Base-by-base conservation (phyloP, 176 grass and related monocot species). In the Bromus sterilis region DNA sequence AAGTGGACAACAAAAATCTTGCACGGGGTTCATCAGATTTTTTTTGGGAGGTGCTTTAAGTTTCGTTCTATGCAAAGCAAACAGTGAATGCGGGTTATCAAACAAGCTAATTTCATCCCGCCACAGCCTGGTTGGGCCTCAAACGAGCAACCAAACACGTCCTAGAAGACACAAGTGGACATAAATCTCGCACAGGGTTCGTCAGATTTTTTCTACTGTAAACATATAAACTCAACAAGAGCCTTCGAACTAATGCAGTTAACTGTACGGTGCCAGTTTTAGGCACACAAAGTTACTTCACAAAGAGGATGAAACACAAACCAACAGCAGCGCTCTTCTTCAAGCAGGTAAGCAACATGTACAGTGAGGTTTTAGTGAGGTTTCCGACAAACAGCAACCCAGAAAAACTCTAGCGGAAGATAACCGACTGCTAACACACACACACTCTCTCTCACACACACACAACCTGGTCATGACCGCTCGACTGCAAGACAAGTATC, bases 301-400 rank as follows among this genome's bases (percentile, higher is more conserved):
- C 73, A 68, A 68, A 40, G 57, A 82, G 46, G 16, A 72, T 78
- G 80, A 18, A 85, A 66, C 83, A 78, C 83, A 86, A 88, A 83
- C 56, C 78, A 78, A 40, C 77, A 76, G 13, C 70, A 71, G 59
- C 62, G 30, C 79, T 59, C 79, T 75, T 77, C 77, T 88, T 36
- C 74, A 78, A 32, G 74, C 88, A 86, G 73, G 88, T 82, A 89
- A 89, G 88, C 88, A 86, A 86, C 83, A 89, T 89, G 66, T 86
- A 89, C 88, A 89, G 78, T 89, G 87, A 77, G 87, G 86, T 88
- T 84, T 88, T 57, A 84, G 81, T 89, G 87, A 89, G 87, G 83
- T 89, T 82, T 86, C 66, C 25, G 75, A 86, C 83, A 89, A 66
- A 86, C 83, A 57, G 29, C 83, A 86, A 86, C 88, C 74, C 73